Evolutionary conservation across 2,329 filamentous ascomycete species (phyloP).

Genomic region (Magnaporthiopsis poae): DNA sequence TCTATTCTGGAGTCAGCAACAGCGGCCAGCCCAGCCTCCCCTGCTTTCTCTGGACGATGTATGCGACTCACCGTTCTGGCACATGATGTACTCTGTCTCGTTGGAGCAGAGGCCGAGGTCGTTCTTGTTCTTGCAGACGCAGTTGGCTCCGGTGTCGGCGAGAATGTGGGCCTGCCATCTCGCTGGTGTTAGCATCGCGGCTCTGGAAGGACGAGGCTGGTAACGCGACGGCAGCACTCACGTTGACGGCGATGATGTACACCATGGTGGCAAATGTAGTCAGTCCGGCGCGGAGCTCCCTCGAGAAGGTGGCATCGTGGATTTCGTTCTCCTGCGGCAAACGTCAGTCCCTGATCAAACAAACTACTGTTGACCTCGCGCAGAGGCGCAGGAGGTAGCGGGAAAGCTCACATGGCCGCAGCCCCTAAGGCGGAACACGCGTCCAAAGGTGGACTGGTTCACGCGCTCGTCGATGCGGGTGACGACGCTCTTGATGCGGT

Average conservation of each 20-base stretch:
- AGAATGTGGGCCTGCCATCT: slow-evolving; percentile 58
- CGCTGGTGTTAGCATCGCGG: neutral
- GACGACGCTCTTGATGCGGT: slow-evolving; percentile 1
- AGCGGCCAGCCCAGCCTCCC: neutral
- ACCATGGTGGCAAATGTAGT: slow-evolving; percentile 77
- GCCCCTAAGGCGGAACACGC: slow-evolving; percentile 56
- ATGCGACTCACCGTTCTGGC: neutral
- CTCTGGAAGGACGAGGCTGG: neutral
- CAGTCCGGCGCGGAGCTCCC: slow-evolving; percentile 67
- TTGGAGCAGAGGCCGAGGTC: slow-evolving; percentile 38
- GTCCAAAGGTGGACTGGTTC: slow-evolving; percentile 40
- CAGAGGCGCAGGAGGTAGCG: neutral
- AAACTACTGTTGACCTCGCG: too few relatives aligned
- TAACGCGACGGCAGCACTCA: slow-evolving; percentile 20
- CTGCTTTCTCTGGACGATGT: neutral
- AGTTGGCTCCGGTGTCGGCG: slow-evolving; percentile 67
- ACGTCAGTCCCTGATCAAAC: neutral
- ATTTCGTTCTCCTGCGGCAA: slow-evolving; percentile 47
- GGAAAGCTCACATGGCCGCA: slow-evolving; percentile 52
- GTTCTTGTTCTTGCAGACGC: slow-evolving; percentile 46
- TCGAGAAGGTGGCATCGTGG: slow-evolving; percentile 60
- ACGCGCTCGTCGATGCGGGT: slow-evolving; percentile 13
- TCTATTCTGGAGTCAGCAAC: slow-evolving; percentile 24
- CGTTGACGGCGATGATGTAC: slow-evolving; percentile 71
- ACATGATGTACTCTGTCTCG: slow-evolving; percentile 6